Base-by-base conservation (phyloP, 106 monocot genomes). In the Dioscorea zingiberensis region DNA sequence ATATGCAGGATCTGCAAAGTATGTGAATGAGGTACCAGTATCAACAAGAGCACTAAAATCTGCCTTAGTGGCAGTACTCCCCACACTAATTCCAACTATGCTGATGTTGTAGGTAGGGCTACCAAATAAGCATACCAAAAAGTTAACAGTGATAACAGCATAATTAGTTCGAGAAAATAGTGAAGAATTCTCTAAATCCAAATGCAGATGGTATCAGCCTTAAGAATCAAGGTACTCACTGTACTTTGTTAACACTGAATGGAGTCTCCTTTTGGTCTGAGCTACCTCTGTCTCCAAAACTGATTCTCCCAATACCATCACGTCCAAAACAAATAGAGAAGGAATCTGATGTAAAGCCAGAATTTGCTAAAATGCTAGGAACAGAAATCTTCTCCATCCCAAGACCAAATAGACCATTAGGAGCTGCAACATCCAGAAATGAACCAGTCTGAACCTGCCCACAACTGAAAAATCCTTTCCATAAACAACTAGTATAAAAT, bases 301-400 rank as follows among this genome's bases (percentile, higher is more conserved):
- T 79, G 27, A 97, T 88, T 71, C 97, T 83, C 59, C 97, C 97
- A 47, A 75, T 2, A 13, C 92, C 88, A 65, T 86, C 77, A 51
- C 24, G 67, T 19, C 84, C 80, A 65, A 97, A 97, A 66, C 97
- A 97, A 92, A 97, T 97, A 23, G 97, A 97, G 62, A 97, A 97
- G 12, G 97, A 97, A 66, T 97, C 73, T 28, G 88, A 66, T 67
- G 73, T 75, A 53, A 88, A 55, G 66, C 97, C 97, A 62, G 77
- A 44, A 55, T 69, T 84, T 65, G 97, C 71, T 63, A 97, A 82
- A 58, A 83, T 71, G 68, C 97, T 97, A 27, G 97, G 97, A 58
- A 97, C 92, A 47, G 97, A 97, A 66, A 80, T 62, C 13, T 84
- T 83, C 45, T 82, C 84, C 84, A 86, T 74, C 23, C 92, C 88